phyloP scores from a whole-genome alignment of 2,329 filamentous ascomycete genomes.

The Phialophora macrospora region DNA sequence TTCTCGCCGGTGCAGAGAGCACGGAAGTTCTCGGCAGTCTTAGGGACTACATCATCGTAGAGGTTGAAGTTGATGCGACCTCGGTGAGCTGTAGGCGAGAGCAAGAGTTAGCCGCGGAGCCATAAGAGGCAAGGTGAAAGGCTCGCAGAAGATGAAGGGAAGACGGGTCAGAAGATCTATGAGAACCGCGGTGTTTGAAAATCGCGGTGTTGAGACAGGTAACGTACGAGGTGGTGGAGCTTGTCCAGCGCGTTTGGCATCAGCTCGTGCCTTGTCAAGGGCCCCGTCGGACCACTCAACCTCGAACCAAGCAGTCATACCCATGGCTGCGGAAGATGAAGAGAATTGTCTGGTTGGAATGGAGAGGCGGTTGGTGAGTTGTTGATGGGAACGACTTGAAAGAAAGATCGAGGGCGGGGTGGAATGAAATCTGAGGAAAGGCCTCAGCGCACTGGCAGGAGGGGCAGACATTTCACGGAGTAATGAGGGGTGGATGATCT shows the following conservation, averaged over 20 bases:
- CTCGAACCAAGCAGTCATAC: conserved; percentile 76
- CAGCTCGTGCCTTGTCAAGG: conserved; percentile 64
- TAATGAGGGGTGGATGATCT: conserved; percentile 1
- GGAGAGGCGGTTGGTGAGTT: conserved; percentile 17
- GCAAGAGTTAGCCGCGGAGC: conserved; percentile 6
- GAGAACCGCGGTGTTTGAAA: background rate
- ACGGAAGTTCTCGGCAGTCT: conserved; percentile 74
- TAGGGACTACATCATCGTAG: conserved; percentile 83
- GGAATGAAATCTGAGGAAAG: conserved; percentile 6
- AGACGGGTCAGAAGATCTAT: conserved; percentile 23
- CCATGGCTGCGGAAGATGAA: conserved; percentile 71
- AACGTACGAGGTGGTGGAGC: conserved; percentile 32
- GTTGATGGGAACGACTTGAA: conserved; percentile 17
- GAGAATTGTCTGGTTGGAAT: conserved; percentile 34
- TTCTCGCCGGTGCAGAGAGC: conserved; percentile 70
- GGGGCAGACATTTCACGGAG: conserved; percentile 7
- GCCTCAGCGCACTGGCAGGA: conserved; percentile 1
- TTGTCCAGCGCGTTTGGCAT: conserved; percentile 28
- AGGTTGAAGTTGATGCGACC: conserved; percentile 90
- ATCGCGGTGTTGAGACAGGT: background rate
- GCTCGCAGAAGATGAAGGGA: background rate
- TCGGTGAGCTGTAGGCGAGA: conserved; percentile 61
- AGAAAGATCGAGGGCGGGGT: conserved; percentile 8
- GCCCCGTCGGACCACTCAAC: conserved; percentile 67
- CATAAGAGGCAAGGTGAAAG: background rate